These are phyloP conservation scores for Wallacemonas sp. DNA, from an alignment of 208 protist species.

Conservation along the genomic window DNA sequence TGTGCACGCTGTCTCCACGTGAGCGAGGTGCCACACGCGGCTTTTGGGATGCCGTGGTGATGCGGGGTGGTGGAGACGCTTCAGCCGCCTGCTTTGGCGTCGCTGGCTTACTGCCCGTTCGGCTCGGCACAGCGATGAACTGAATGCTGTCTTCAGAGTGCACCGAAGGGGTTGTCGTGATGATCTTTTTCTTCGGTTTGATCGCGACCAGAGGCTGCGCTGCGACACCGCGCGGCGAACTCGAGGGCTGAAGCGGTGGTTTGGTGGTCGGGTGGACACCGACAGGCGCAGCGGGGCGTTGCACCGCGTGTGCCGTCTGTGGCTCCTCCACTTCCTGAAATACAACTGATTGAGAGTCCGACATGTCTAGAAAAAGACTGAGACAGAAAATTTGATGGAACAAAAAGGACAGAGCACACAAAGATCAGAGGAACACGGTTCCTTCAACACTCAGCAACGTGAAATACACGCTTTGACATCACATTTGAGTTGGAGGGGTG, in stretches of 20 bases:
- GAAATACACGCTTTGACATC: too few relatives aligned
- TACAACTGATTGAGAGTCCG: constrained; percentile 50
- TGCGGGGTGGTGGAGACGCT: neutral
- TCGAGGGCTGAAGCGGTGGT: neutral
- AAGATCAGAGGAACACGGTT: too few relatives aligned
- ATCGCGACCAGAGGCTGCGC: neutral
- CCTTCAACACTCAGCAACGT: too few relatives aligned
- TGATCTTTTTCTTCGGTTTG: constrained; percentile 9
- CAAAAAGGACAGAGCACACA: too few relatives aligned
- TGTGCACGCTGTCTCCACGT: neutral
- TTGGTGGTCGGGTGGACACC: neutral
- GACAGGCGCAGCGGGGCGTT: neutral
- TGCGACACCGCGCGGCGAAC: neutral
- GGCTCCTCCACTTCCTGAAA: constrained; percentile 37
- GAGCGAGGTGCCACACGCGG: neutral
- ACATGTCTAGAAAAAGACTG: constrained; percentile 23
- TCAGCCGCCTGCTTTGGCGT: neutral
- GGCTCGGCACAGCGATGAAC: constrained; percentile 2
- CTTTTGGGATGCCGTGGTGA: neutral
- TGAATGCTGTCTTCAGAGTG: constrained; percentile 5
- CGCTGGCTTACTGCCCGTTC: neutral
- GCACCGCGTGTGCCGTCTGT: neutral
- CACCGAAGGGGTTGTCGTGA: neutral
- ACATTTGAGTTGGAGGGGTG: too few relatives aligned
- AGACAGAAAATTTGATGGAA: constrained; percentile 16